These are phyloP conservation scores for Cystobasidium tubakii DNA, from an alignment of 768 basidiomycete species.

Conservation along the genomic window DNA sequence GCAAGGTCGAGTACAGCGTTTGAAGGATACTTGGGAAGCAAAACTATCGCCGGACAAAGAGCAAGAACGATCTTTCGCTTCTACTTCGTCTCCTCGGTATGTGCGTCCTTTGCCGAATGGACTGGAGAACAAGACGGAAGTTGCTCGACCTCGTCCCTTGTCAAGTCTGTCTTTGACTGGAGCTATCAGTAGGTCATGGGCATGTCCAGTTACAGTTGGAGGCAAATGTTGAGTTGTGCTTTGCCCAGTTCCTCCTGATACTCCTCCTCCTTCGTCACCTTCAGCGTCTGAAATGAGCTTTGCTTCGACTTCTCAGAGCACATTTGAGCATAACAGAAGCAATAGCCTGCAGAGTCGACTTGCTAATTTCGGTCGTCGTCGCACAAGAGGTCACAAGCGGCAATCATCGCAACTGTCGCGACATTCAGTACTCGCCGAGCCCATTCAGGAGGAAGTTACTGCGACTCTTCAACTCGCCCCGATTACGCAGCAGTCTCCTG, in stretches of 20 bases:
- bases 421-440: slow-evolving; percentile 25
- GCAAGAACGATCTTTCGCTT: neutral
- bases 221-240: too few species aligned
- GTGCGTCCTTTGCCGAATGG: slow-evolving; percentile 19
- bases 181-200: slow-evolving; percentile 1
- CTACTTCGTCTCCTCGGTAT: slow-evolving; percentile 28
- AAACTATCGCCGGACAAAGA: slow-evolving; percentile 30
- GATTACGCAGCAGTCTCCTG: neutral
- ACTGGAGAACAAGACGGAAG: slow-evolving; percentile 5
- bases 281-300: slow-evolving; percentile 33
- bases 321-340: neutral
- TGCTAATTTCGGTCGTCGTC: neutral
- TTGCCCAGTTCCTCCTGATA: slow-evolving; percentile 25
- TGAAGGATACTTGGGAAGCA: slow-evolving; percentile 34
- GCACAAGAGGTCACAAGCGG: slow-evolving; percentile 15
- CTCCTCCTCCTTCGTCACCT: slow-evolving; percentile 29
- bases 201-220: too few species aligned
- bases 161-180: slow-evolving; percentile 23
- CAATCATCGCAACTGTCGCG: slow-evolving; percentile 28
- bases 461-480: neutral
- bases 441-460: slow-evolving; percentile 23
- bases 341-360: neutral
- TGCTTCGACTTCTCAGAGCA: neutral
- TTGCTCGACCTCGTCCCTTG: neutral
- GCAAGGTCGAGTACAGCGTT: slow-evolving; percentile 7